These are phyloP conservation scores for Monosporascus sp. DNA, from an alignment of 2,329 filamentous ascomycete species.

Conservation along the genomic window DNA sequence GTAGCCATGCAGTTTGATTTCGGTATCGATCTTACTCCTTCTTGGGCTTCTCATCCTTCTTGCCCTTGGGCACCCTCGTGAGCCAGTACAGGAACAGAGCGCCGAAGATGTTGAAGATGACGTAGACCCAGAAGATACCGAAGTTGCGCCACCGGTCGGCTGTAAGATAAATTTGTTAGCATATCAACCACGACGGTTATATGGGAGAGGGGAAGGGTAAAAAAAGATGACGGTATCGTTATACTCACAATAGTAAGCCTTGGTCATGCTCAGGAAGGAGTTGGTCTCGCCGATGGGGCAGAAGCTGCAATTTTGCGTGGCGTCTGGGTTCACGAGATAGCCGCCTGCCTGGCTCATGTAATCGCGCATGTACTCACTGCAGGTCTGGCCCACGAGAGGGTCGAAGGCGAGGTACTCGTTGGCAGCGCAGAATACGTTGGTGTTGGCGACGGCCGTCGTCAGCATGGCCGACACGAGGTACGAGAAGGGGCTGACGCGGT, in stretches of 20 bases:
- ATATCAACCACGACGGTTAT: not conserved
- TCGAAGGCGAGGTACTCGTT: slow-evolving; percentile 63
- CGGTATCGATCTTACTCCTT: slow-evolving; percentile 9
- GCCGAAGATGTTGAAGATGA: slow-evolving; percentile 48
- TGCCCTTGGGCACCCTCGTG: slow-evolving; percentile 38
- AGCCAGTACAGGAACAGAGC: slow-evolving; percentile 52
- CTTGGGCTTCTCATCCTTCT: slow-evolving; percentile 23
- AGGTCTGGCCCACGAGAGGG: slow-evolving; percentile 49
- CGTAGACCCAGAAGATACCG: slow-evolving; percentile 50
- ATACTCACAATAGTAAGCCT: slow-evolving; percentile 37
- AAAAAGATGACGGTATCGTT: not conserved
- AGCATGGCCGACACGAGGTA: slow-evolving; percentile 67
- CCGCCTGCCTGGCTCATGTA: slow-evolving; percentile 45
- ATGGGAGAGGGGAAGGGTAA: not conserved
- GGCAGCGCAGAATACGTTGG: slow-evolving; percentile 52
- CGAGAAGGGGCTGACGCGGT: slow-evolving; percentile 67
- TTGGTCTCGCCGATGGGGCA: slow-evolving; percentile 34
- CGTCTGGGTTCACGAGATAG: slow-evolving; percentile 30
- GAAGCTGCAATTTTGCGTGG: slow-evolving; percentile 40
- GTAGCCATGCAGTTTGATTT: no score
- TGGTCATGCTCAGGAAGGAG: slow-evolving; percentile 29
- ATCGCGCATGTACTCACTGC: slow-evolving; percentile 47
- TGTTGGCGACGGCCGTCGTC: slow-evolving; percentile 58
- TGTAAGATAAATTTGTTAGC: slow-evolving; percentile 11
- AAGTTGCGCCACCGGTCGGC: slow-evolving; percentile 52